Base-by-base conservation (phyloP, 805 yeast genomes). In the Nakazawaea siamensis region DNA sequence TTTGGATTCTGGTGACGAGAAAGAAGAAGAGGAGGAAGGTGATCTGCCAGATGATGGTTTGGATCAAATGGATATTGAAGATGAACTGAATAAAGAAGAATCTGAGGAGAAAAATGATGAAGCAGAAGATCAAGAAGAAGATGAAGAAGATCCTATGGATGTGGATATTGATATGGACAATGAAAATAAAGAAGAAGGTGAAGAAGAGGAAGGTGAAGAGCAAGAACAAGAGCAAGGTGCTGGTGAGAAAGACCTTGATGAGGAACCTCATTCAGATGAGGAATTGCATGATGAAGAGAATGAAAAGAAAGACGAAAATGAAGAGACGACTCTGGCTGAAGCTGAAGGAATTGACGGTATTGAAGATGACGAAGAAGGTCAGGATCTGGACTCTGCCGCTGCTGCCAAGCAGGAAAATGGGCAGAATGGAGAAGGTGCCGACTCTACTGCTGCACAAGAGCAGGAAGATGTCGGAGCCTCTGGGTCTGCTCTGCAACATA, bases 1-100 rank as follows among this genome's bases (percentile, higher is more conserved):
- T 46, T 62, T 90, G 20, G 97, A 90, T 50, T 77, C 78, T n/a
- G 94, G 73, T 17, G 79, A 69, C 4, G 88, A 77, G 9, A 73
- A 64, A 2, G 70, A 64, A n/a, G 59, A 50, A 15, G 45, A 58
- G 17, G 64, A 54, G 11, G 58, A 53, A 3, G 55, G 50, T 1
- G 52, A 47, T 5, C 55, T 43, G 4, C 56, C 45, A 1, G 60
- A 48, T n/a, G 60, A 48, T 15, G 50, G 45, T 9, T 44, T 50
- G 18, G 57, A 50, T 6, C 57, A 47, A 3, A 51, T 49, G 14
- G 57, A 52, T 31, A 54, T 43, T 5, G 52, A 50, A 12, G 55
- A 47, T 5, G 45, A 42, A 23, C 58, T 51, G 7, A 57, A 57
- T 1, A 51, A 47, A 33, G 56, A 56, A 12, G 60, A 52, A 27